phyloP scores from a whole-genome alignment of 768 basidiomycete species.

The Russula sp. region DNA sequence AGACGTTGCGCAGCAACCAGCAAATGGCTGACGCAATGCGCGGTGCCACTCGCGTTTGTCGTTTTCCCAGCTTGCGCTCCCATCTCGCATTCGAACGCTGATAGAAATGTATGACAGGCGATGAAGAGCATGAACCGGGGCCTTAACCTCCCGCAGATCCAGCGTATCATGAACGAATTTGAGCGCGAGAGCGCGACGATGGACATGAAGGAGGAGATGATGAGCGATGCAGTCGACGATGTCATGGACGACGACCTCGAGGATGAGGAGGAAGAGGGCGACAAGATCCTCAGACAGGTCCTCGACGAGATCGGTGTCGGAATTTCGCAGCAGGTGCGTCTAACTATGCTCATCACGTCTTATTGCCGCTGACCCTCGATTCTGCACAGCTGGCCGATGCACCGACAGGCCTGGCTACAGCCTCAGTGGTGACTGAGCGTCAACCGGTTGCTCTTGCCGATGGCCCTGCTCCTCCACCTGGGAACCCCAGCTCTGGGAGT shows the following conservation, averaged over 20 bases:
- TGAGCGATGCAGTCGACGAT: slow-evolving; percentile 97
- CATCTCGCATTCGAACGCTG: not conserved
- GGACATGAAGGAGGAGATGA: slow-evolving; percentile 99
- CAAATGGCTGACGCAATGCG: slow-evolving; percentile 99
- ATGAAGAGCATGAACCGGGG: slow-evolving; percentile 98
- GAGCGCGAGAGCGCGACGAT: slow-evolving; percentile 96
- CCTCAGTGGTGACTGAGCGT: slow-evolving; percentile 57
- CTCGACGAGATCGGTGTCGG: slow-evolving; percentile 95
- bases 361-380: not conserved
- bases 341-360: slow-evolving; percentile 14
- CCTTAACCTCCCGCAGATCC: slow-evolving; percentile 90
- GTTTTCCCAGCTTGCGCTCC: not conserved
- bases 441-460: slow-evolving; percentile 87
- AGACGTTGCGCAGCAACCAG: slow-evolving; percentile 93
- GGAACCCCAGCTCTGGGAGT: slow-evolving; percentile 35
- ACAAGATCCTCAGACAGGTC: slow-evolving; percentile 92
- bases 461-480: slow-evolving; percentile 37
- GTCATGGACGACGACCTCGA: slow-evolving; percentile 90
- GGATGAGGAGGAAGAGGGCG: slow-evolving; percentile 94
- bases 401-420: slow-evolving; percentile 62
- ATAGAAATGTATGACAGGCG: slow-evolving; percentile 47
- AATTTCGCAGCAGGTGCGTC: slow-evolving; percentile 72
- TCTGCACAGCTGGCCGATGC: slow-evolving; percentile 68
- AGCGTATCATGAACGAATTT: slow-evolving; percentile 96
- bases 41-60: slow-evolving; percentile 85